Evolutionary conservation across 164 flowering plant genomes (phyloP), one percentile per base, ranked within the genome.

Genomic region (Magnolia kwangsiensis): DNA sequence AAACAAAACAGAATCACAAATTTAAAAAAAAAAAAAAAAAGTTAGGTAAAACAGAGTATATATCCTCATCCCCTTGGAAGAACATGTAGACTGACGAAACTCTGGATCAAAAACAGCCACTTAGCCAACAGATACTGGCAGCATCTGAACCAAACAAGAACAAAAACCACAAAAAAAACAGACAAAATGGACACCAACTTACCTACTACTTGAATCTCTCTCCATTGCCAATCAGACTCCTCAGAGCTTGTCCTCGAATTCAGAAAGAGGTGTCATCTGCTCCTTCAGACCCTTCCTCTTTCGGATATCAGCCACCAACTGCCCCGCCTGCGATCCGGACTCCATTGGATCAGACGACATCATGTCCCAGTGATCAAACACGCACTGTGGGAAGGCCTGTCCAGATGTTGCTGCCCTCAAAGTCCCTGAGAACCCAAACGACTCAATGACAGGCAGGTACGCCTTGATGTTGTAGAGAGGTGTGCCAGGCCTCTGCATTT

Each of bases 321-420:
- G 31, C 0, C 83, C 78, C 0, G 89, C 88, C 73, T 83, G 86
- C 0, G 91, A 72, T 0, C 86, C 84, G 19, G 84, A 20, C 49
- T 88, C 89, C 83, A 88, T 1, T 8, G 91, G 91, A 67, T 88
- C 89, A 2, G 88, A 78, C 1, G 82, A 72, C 88, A 87, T 83
- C 88, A 85, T 85, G 63, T 88, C 89, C 89, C 91, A 88, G 50
- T 88, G 91, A 63, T 88, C 91, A 75, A 88, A 87, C 68, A 88
- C 91, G 51, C 86, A 81, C 66, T 88, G 89, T 3, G 91, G 89
- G 81, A 88, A 88, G 0, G 91, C 89, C 79, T 88, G 91, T 1
- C 91, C 91, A 0, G 91, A 88, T 6, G 91, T 88, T 29, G 86
- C 85, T 29, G 91, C 91, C 72, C 89, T 80, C 64, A 87, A 67